Conservation (phyloP, 805 yeast genomes). For the Kodamaea jinghongensis region DNA sequence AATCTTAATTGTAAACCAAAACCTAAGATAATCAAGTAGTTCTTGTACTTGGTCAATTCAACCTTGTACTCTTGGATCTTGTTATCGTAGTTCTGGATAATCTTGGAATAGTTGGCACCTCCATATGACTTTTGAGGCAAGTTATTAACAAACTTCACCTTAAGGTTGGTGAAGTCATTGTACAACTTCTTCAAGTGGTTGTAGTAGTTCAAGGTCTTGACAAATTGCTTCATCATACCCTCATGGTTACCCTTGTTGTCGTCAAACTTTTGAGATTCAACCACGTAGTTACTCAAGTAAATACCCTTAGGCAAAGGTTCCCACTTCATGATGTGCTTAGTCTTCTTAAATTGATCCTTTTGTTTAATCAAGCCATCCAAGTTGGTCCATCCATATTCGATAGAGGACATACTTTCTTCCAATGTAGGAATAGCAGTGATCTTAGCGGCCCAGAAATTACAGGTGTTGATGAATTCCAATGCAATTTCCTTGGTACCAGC, state of each 20-base stretch:
- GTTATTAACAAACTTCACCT: conserved; percentile 26
- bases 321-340: conserved; percentile 42
- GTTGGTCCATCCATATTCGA: conserved; percentile 80
- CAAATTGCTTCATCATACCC: conserved; percentile 44
- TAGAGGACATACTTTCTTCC: conserved; percentile 68
- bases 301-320: conserved; percentile 40
- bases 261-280: conserved; percentile 16
- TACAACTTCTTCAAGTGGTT: conserved; percentile 35
- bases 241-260: conserved; percentile 26
- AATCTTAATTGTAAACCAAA: conserved; percentile 46
- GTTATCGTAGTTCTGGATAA: conserved; percentile 38
- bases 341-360: conserved; percentile 29
- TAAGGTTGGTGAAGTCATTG: conserved; percentile 30
- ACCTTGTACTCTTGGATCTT: conserved; percentile 43
- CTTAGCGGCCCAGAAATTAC: conserved; percentile 90
- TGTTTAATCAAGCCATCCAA: conserved; percentile 29
- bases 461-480: conserved; percentile 64
- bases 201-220: conserved; percentile 41
- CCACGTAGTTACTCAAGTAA: conserved; percentile 35
- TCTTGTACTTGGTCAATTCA: conserved; percentile 45
- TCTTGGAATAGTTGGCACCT: conserved; percentile 32
- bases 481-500: conserved; percentile 70
- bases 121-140: conserved; percentile 21
- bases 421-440: conserved; percentile 72
- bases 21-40: conserved; percentile 45